phyloP scores from a whole-genome alignment of 1,284 basidiomycete species.

The Meripilus lineatus region DNA sequence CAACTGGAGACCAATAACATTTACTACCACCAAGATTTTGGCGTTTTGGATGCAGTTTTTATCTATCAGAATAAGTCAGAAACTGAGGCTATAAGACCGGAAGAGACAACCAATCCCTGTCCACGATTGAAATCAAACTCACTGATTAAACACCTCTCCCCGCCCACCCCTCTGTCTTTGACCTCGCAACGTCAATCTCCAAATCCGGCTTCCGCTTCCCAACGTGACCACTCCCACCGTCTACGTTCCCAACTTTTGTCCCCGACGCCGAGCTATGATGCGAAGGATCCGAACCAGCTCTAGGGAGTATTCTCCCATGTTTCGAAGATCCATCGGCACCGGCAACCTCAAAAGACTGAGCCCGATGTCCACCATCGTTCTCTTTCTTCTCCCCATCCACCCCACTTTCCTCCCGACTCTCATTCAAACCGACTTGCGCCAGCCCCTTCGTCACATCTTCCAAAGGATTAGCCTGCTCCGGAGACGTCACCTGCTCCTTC shows the following conservation, averaged over 20 bases:
- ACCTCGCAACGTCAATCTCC: not conserved
- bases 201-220: not conserved
- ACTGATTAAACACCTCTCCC: too few species aligned
- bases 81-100: too few species aligned
- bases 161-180: too few species aligned
- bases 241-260: not conserved
- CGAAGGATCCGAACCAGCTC: not conserved
- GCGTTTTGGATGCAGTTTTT: too few species aligned
- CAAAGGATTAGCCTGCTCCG: not conserved
- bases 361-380: not conserved
- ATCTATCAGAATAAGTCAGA: too few species aligned
- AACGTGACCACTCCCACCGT: not conserved
- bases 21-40: too few species aligned
- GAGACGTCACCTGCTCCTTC: constrained; percentile 14
- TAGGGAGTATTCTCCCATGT: not conserved
- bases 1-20: too few species aligned
- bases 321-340: not conserved
- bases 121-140: too few species aligned
- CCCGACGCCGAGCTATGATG: not conserved
- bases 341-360: not conserved
- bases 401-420: not conserved
- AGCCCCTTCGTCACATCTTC: not conserved
- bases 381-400: not conserved
- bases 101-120: too few species aligned
- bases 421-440: not conserved